Base-by-base conservation (phyloP, 2,329 filamentous ascomycete genomes). In the Fusarium sp. region DNA sequence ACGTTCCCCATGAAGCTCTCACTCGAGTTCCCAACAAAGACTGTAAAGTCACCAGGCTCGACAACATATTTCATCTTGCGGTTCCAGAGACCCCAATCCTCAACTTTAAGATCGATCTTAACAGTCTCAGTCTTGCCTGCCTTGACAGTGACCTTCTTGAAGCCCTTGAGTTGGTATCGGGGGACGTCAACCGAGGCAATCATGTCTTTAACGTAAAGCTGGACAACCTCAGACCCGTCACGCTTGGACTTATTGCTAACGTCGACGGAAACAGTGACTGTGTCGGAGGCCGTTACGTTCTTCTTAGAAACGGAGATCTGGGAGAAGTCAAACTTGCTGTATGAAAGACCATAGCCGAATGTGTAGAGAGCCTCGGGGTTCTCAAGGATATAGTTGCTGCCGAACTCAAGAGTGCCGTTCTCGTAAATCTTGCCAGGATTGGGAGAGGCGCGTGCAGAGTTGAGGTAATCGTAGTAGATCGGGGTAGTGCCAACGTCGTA, bases 381-480 rank as follows among this genome's bases (percentile, higher is more conserved):
- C 46, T 85, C 83, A 18, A 92, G 82, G 11, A 91, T 89, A 74
- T 92, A 92, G 72, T 87, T 87, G 73, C 85, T 87, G 2, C 90
- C 90, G 70, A 92, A 92, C 5, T 84, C 79, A 49, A 92, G 77
- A 0, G 87, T 89, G 3, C 89, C 89, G 63, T 92, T 89, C 3
- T 81, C 77, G 57, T 85, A 81, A 2, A 84, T 79, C 1, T 79
- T 78, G 1, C 90, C 90, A 0, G 87, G 83, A 42, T 88, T 85
- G 9, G 83, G 83, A 24, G 77, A 82, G 18, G 79, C 77, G 6
- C 90, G 86, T 0, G 86, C 90, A 1, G 88, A 91, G 79, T 92
- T 92, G 47, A 91, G 81, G 77, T 91, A 90, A 75, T 93, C 90
- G 76, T 93, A 93, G 81, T 90, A 92, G 54, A 91, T 83, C 0